These are phyloP conservation scores for Hypocrella siamensis DNA, from an alignment of 2,329 filamentous ascomycete species.

Conservation along the genomic window DNA sequence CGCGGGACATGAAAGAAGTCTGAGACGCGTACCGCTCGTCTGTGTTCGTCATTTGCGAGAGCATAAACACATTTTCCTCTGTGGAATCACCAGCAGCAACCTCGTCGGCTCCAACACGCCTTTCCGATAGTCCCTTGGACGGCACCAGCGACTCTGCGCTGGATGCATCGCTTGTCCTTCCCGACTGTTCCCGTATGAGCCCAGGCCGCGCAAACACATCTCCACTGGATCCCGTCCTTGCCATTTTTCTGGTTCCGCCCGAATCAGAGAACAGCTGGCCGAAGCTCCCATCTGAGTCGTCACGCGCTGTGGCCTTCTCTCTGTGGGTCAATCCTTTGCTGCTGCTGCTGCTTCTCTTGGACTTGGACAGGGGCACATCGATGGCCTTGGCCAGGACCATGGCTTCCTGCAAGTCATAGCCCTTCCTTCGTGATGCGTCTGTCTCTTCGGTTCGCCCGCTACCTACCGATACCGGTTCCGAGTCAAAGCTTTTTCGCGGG, in stretches of 20 bases:
- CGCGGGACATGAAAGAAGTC: slow-evolving; percentile 14
- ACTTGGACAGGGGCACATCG: slow-evolving; percentile 30
- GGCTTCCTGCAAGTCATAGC: slow-evolving; percentile 51
- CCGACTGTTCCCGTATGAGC: slow-evolving; percentile 12
- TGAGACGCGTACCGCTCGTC: slow-evolving; percentile 18
- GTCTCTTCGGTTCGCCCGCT: slow-evolving; percentile 33
- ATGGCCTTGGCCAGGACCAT: slow-evolving; percentile 36
- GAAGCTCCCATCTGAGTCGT: slow-evolving; percentile 44
- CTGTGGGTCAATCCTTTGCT: slow-evolving; percentile 14
- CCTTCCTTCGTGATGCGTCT: slow-evolving; percentile 38
- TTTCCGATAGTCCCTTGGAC: slow-evolving; percentile 1
- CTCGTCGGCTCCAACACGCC: slow-evolving; percentile 2
- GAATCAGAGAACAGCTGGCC: slow-evolving; percentile 43
- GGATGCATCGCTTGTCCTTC: slow-evolving; percentile 12
- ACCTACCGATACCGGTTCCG: slow-evolving; percentile 31
- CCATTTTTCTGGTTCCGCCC: slow-evolving; percentile 21
- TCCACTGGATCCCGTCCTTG: slow-evolving; percentile 5
- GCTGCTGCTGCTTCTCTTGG: slow-evolving; percentile 20
- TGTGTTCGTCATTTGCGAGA: slow-evolving; percentile 29
- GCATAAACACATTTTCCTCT: slow-evolving; percentile 25
- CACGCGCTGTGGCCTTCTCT: slow-evolving; percentile 19
- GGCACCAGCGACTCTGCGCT: slow-evolving; percentile 22
- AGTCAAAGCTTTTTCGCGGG: slow-evolving; percentile 31
- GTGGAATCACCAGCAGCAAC: slow-evolving; percentile 13
- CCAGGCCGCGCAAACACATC: slow-evolving; percentile 12